phyloP scores from a whole-genome alignment of 768 basidiomycete species.

The Candolleomyces eurysporus region DNA sequence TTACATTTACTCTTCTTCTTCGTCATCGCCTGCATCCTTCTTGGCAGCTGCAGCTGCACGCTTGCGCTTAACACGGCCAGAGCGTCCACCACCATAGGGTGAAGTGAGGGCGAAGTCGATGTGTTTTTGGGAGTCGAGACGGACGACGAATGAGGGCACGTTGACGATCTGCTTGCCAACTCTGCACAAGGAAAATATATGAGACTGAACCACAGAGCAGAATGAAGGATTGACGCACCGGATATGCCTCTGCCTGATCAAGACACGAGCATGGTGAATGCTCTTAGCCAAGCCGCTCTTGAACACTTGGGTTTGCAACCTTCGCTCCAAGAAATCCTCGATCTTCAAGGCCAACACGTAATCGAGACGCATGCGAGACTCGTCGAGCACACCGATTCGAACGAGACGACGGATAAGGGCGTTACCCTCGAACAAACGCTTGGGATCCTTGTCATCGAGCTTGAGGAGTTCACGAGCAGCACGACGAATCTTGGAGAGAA shows the following conservation, averaged over 20 bases:
- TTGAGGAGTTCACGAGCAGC: conserved; percentile 99
- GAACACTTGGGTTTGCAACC: conserved; percentile 99
- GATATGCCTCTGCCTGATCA: conserved; percentile 98
- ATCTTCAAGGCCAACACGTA: conserved; percentile 99
- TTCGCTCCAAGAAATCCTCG: conserved; percentile 99
- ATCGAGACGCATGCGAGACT: conserved; percentile 98
- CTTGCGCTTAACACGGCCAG: conserved; percentile 99
- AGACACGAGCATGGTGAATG: conserved; percentile 97
- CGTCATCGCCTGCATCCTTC: conserved; percentile 87
- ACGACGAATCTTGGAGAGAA: conserved; percentile 99
- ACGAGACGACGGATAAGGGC: conserved; percentile 94
- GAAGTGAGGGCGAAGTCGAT: conserved; percentile 98
- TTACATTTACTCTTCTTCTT: conserved; percentile 71
- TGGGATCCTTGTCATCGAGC: conserved; percentile 99
- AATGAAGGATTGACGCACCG: conserved; percentile 53
- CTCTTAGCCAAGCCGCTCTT: conserved; percentile 97
- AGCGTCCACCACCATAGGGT: conserved; percentile 91
- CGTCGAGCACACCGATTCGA: conserved; percentile 99
- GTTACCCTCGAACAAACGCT: conserved; percentile 99
- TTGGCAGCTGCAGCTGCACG: conserved; percentile 90
- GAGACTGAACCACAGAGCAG: background rate
- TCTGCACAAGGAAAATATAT: conserved; percentile 32
- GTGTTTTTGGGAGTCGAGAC: conserved; percentile 99
- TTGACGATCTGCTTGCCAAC: conserved; percentile 99
- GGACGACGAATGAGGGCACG: conserved; percentile 97